Base-by-base conservation (phyloP, 2,329 filamentous ascomycete genomes). In the Alternaria hordeiaustralica region DNA sequence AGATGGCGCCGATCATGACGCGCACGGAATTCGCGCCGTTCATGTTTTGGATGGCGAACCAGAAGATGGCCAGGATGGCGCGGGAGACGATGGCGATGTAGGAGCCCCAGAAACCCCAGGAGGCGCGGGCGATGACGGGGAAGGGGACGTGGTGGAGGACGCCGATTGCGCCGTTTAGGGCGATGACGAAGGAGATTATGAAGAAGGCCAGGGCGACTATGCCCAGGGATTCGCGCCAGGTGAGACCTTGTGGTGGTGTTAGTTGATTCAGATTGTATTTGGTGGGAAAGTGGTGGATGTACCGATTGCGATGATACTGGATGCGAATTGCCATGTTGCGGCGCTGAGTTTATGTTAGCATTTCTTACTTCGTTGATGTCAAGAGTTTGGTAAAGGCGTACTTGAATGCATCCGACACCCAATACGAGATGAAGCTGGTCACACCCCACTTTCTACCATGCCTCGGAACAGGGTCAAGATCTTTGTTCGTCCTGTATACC, bases 31-130 rank as follows among this genome's bases (percentile, higher is more conserved):
- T 86, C 0, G 85, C 88, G 0, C 89, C 89, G 66, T 89, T 89
- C 63, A 88, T 87, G 44, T 86, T 87, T 68, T 91, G 88, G 50
- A 91, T 89, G 0, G 88, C 88, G 57, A 90, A 87, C 90, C 87
- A 88, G 76, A 88, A 87, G 18, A 87, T 74, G 6, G 86, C 86
- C 4, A 88, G 82, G 60, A 88, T 84, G 43, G 83, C 81, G 11
- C 86, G 81, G 0, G 84, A 86, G 8, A 87, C 70, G 56, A 88
- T 85, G 23, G 85, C 82, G 41, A 88, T 79, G 70, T 87, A 86
- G 23, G 83, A 85, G 57, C 86, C 85, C 81, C 83, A 87, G 77
- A 87, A 88, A 0, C 87, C 87, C 81, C 86, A 88, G 53, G 82
- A 84, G 3, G 86, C 84, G 51, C 87, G 84, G 0, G 84, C 83